These are phyloP conservation scores for Xerophyta viscosa DNA, from an alignment of 106 monocot genomes.

Conservation along the genomic window DNA sequence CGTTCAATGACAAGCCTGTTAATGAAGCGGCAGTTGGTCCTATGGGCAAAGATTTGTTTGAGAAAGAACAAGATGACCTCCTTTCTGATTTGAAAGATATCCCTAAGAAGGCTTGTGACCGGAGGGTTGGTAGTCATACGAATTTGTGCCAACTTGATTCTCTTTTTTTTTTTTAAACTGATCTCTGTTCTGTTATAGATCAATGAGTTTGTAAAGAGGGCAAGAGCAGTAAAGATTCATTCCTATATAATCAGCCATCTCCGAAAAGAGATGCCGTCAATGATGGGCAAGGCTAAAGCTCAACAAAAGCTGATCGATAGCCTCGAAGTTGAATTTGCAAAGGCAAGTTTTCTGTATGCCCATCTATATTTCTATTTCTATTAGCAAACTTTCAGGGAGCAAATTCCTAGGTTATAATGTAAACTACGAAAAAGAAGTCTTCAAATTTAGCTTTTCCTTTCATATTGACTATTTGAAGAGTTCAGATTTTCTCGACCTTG, in stretches of 20 bases:
- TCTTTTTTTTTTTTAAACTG: neutral
- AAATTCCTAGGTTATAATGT: too few relatives aligned
- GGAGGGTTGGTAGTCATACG: constrained; percentile 29
- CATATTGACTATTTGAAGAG: too few relatives aligned
- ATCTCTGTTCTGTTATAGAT: constrained; percentile 31
- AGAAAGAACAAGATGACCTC: constrained; percentile 90
- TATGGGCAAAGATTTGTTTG: constrained; percentile 80
- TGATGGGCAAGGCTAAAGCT: constrained; percentile 92
- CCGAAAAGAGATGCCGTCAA: constrained; percentile 88
- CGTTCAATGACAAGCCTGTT: constrained; percentile 77
- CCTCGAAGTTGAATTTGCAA: constrained; percentile 66
- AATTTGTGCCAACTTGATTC: too few relatives aligned
- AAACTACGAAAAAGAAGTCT: too few relatives aligned
- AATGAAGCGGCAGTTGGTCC: constrained; percentile 62
- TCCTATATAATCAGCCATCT: constrained; percentile 88
- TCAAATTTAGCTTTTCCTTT: too few relatives aligned
- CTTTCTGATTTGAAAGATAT: constrained; percentile 89
- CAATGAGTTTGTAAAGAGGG: constrained; percentile 95
- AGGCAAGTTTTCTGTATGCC: constrained; percentile 54
- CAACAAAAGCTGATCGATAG: constrained; percentile 75
- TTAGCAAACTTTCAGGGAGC: neutral
- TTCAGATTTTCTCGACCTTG: too few relatives aligned
- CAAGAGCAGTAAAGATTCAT: constrained; percentile 84
- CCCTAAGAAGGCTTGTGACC: constrained; percentile 88
- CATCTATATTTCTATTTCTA: too few relatives aligned